A percentile compares a stretch with the other conserved stretches of the same genome.
These are phyloP conservation scores for Trypanosoma melophagium DNA, from an alignment of 208 protist species.

Conservation along the genomic window DNA sequence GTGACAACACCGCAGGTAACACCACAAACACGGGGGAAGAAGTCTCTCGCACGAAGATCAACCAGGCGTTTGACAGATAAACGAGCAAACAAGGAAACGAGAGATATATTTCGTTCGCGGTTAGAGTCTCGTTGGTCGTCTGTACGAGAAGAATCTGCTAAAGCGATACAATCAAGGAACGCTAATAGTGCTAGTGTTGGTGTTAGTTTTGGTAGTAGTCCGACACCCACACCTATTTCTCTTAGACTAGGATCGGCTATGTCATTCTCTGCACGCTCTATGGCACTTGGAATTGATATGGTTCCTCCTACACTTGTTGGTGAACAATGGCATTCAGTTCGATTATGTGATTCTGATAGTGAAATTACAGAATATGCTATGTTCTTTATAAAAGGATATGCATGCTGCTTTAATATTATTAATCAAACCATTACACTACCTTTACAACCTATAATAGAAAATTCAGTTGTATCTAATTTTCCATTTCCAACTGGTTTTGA, in stretches of 20 bases:
- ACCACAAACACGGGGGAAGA: neutral
- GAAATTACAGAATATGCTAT: slow-evolving; percentile 22
- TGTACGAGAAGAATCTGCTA: neutral
- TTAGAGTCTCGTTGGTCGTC: slow-evolving; percentile 11
- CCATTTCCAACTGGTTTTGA: slow-evolving; percentile 60
- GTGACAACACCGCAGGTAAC: neutral
- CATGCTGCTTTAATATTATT: slow-evolving; percentile 34
- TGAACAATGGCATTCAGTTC: slow-evolving; percentile 35
- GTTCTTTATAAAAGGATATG: slow-evolving; percentile 36
- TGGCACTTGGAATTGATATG: slow-evolving; percentile 8
- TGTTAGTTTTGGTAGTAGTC: neutral
- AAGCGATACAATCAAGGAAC: too few relatives aligned
- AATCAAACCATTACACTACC: slow-evolving; percentile 21
- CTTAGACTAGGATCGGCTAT: too few relatives aligned
- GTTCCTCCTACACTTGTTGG: slow-evolving; percentile 26
- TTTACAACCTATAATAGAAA: slow-evolving; percentile 18
- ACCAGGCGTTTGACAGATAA: neutral
- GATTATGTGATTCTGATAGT: slow-evolving; percentile 28
- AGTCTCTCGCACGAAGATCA: neutral
- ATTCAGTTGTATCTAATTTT: slow-evolving; percentile 13
- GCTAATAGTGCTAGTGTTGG: neutral
- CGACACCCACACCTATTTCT: neutral
- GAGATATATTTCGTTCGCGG: slow-evolving; percentile 7
- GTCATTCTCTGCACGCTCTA: neutral
- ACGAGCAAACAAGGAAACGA: slow-evolving; percentile 1